phyloP scores from a whole-genome alignment of 352 stramenopile genomes.

The Pythium apleroticum region DNA sequence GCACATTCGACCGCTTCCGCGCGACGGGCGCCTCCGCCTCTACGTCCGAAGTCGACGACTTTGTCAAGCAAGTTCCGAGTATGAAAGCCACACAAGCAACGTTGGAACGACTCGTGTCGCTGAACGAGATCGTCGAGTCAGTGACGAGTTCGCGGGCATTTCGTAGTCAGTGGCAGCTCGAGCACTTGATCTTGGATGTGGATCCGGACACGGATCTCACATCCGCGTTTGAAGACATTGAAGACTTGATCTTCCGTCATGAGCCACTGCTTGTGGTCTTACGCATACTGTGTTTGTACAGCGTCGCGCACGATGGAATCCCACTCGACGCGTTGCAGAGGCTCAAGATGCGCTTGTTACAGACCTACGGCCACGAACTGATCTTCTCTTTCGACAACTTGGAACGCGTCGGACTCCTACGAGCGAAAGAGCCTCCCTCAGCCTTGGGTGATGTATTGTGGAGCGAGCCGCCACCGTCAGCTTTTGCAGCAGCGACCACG shows the following conservation, averaged over 20 bases:
- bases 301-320: constrained; percentile 51
- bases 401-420: constrained; percentile 48
- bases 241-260: constrained; percentile 62
- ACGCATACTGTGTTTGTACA: constrained; percentile 65
- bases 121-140: constrained; percentile 54
- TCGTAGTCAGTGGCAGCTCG: constrained; percentile 61
- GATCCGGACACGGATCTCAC: constrained; percentile 35
- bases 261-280: constrained; percentile 53
- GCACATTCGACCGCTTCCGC: constrained; percentile 58
- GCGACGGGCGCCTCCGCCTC: constrained; percentile 39
- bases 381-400: constrained; percentile 73
- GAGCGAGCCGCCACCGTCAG: neutral
- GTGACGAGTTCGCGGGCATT: constrained; percentile 50
- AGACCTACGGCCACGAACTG: constrained; percentile 73
- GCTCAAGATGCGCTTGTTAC: constrained; percentile 59
- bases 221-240: constrained; percentile 31
- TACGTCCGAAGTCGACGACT: constrained; percentile 64
- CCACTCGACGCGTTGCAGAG: constrained; percentile 31
- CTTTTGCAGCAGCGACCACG: constrained; percentile 10
- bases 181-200: constrained; percentile 66
- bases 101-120: constrained; percentile 59
- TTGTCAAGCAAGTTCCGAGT: constrained; percentile 62
- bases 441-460: neutral
- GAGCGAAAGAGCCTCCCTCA: constrained; percentile 19
- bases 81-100: constrained; percentile 58